phyloP scores from a whole-genome alignment of 345 rosid species.

The Mallotus nudiflorus region DNA sequence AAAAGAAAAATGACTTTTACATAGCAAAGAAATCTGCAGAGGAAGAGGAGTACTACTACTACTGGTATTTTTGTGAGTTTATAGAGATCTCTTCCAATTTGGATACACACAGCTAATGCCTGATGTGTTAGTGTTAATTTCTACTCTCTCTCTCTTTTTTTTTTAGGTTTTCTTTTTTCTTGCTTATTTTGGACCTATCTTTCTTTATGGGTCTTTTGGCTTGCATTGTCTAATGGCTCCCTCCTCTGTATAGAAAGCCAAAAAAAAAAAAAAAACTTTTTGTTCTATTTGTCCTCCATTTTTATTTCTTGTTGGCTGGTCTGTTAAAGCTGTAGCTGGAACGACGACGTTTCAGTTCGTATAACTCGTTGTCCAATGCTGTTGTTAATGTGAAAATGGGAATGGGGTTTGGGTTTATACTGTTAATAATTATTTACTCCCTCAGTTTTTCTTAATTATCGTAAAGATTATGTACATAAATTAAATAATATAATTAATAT shows the following conservation, averaged over 20 bases:
- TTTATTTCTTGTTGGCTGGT: no score
- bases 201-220: slow-evolving; percentile 7
- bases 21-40: slow-evolving; percentile 23
- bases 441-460: no score
- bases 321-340: no score
- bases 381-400: no score
- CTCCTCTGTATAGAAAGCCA: slow-evolving; percentile 45
- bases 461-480: no score
- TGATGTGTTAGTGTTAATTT: slow-evolving; percentile 5
- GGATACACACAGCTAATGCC: slow-evolving; percentile 8
- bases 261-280: not conserved
- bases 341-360: no score
- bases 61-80: not conserved
- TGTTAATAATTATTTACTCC: no score
- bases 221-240: slow-evolving; percentile 44
- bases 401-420: no score
- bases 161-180: not conserved
- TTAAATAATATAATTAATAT: no score
- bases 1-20: not conserved
- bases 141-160: not conserved
- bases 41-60: slow-evolving; percentile 30
- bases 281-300: not conserved
- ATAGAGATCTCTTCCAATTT: slow-evolving; percentile 26
- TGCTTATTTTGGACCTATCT: not conserved
- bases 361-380: no score